Base-by-base conservation (phyloP, 768 basidiomycete species). In the Suillus placidus region DNA sequence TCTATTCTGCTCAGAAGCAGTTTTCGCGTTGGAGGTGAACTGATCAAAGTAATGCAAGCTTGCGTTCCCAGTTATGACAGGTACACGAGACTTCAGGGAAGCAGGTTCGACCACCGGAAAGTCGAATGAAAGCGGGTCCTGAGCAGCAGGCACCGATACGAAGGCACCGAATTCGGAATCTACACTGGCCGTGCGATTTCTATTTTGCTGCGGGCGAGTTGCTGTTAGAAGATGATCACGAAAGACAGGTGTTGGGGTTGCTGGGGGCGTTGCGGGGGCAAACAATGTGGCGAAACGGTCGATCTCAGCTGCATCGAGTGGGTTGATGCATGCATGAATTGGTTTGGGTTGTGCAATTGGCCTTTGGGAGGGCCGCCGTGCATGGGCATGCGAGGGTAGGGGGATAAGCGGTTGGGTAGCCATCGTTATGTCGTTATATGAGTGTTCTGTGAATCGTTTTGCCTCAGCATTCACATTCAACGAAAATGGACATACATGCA, bases 91-190 rank as follows among this genome's bases (percentile, higher is more conserved):
- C 8, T 57, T 57, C 35, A n/a, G 6, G 23, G 57, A 2, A 26
- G 16, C 23, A 18, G 37, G 38, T 26, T 58, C 57, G 3, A 23
- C 38, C 1, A 18, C 20, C 2, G 54, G 55, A 20, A 51, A 63
- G 34, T 60, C 45, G 18, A 54, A 73, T 49, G 72, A 73, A 32
- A 87, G 76, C 4, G 88, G 87, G 65, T 89, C 86, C 42, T 88
- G 83, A 10, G 78, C 70, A 0, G 83, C 76, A 0, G 84, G 78
- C 1, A 89, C 87, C 4, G 85, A 85, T 2, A 90, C 85, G 61
- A 89, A 89, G 0, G 86, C 78, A 12, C 88, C 87, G 70, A 88
- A 88, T 23, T 89, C 88, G 0, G 83, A 84, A 69, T 82, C 81
- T 7, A 79, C 66, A 13, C 65, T 57, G 37, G 60, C 68, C 0